A percentile compares a stretch with the other conserved stretches of the same genome.
phyloP scores from a whole-genome alignment of 176 grass and related monocot species.

The Ananas comosus region DNA sequence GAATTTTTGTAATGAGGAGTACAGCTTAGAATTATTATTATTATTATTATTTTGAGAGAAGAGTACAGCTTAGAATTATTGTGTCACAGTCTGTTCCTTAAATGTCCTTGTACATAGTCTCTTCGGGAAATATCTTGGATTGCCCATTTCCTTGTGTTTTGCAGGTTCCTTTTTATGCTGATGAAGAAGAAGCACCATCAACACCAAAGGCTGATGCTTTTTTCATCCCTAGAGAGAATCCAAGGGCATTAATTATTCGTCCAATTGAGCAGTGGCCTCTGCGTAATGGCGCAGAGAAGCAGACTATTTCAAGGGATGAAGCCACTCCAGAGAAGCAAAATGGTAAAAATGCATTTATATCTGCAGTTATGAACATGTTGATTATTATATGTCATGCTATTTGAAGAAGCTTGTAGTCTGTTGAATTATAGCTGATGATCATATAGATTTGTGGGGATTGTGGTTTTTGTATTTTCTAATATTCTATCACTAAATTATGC shows the following conservation, averaged over 20 bases:
- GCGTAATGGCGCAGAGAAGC: conserved; percentile 19
- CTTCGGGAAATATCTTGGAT: background rate
- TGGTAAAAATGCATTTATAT: conserved; percentile 36
- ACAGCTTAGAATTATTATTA: background rate
- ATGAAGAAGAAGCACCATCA: conserved; percentile 63
- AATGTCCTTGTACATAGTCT: background rate
- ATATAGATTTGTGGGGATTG: background rate
- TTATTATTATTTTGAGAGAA: too few species aligned
- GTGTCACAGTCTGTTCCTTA: background rate
- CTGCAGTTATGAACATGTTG: background rate
- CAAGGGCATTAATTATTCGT: conserved; percentile 73
- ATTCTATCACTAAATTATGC: too few species aligned
- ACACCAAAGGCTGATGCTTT: conserved; percentile 89
- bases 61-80: background rate
- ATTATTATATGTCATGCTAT: background rate
- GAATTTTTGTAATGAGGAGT: background rate
- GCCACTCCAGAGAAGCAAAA: conserved; percentile 26
- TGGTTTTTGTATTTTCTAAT: too few species aligned
- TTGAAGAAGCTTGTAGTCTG: background rate
- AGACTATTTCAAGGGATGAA: conserved; percentile 29
- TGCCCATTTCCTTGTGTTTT: background rate
- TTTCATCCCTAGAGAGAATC: conserved; percentile 93
- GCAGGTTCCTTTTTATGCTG: conserved; percentile 69
- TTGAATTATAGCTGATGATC: background rate
- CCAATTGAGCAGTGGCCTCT: conserved; percentile 77